These are phyloP conservation scores for Fusarium sarcochroum DNA, from an alignment of 2,329 filamentous ascomycete species.

Conservation along the genomic window DNA sequence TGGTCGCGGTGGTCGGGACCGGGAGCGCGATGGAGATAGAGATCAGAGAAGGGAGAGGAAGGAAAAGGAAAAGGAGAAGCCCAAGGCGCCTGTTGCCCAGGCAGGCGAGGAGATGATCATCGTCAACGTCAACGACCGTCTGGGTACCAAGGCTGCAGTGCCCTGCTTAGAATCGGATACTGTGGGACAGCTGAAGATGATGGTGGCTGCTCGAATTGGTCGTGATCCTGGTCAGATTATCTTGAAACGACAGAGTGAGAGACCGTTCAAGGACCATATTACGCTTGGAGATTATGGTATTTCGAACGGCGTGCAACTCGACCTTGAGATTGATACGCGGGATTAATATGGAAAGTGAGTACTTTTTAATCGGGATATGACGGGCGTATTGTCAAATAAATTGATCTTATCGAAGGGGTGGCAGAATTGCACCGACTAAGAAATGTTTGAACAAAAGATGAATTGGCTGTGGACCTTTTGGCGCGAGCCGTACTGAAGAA, in stretches of 20 bases:
- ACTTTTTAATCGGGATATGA: neutral
- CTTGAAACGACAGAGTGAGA: conserved; percentile 90
- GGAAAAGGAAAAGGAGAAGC: conserved; percentile 55
- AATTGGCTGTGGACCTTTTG: neutral
- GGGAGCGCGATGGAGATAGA: conserved; percentile 26
- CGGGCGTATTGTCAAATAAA: neutral
- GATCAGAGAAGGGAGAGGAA: conserved; percentile 54
- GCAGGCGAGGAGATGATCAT: conserved; percentile 87
- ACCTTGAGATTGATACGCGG: conserved; percentile 73
- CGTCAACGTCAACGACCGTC: conserved; percentile 93
- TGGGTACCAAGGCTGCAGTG: conserved; percentile 95
- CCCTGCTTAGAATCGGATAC: conserved; percentile 89
- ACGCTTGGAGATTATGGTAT: conserved; percentile 94
- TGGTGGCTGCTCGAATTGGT: conserved; percentile 91
- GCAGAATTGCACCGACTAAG: neutral
- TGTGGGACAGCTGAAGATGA: conserved; percentile 88
- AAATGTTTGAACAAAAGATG: conserved; percentile 6
- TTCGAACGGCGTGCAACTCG: conserved; percentile 84
- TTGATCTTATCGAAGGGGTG: neutral
- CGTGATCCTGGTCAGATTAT: conserved; percentile 92
- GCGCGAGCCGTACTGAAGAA: conserved; percentile 3
- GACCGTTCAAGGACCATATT: conserved; percentile 93
- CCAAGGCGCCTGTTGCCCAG: conserved; percentile 51
- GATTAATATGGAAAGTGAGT: conserved; percentile 59
- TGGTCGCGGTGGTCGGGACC: conserved; percentile 41